A percentile compares a stretch with the other conserved stretches of the same genome.
phyloP scores from a whole-genome alignment of 495 filamentous ascomycete genomes.

The Immersiella caudata region DNA sequence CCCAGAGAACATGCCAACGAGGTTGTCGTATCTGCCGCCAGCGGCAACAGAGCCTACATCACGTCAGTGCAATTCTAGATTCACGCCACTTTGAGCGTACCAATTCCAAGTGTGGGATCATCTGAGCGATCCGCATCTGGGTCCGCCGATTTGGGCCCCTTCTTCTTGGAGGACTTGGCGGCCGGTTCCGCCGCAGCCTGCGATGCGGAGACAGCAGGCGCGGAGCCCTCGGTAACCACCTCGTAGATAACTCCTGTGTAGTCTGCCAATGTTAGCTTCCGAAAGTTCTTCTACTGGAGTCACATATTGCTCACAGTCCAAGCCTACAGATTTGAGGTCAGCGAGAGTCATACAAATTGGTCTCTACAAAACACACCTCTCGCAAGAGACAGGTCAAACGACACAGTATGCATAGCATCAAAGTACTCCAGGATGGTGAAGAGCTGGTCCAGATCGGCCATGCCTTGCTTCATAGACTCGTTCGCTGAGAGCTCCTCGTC shows the following conservation, averaged over 20 bases:
- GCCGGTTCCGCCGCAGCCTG: constrained; percentile 45
- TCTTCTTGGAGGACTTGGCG: constrained; percentile 54
- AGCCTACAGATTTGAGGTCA: constrained; percentile 44
- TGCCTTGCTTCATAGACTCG: constrained; percentile 69
- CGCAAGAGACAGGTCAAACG: constrained; percentile 81
- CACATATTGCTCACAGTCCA: constrained; percentile 59
- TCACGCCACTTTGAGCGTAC: constrained; percentile 59
- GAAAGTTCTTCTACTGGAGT: too few species aligned
- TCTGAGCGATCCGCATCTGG: constrained; percentile 80
- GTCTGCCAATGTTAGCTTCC: constrained; percentile 40
- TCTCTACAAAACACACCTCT: constrained; percentile 39
- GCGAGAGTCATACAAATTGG: not conserved
- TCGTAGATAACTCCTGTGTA: constrained; percentile 96
- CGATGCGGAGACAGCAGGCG: constrained; percentile 15
- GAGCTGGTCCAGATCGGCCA: constrained; percentile 80
- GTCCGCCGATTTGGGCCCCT: constrained; percentile 57
- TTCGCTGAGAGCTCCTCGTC: constrained; percentile 69
- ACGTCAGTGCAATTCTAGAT: constrained; percentile 83
- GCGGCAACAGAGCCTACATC: constrained; percentile 62
- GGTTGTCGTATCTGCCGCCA: constrained; percentile 89
- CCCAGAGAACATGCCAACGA: constrained; percentile 86
- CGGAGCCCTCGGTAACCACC: constrained; percentile 55
- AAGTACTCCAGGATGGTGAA: constrained; percentile 82
- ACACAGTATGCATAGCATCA: constrained; percentile 67
- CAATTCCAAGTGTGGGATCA: constrained; percentile 78